Base-by-base conservation (phyloP, 768 basidiomycete genomes). In the Trametes cubensis region DNA sequence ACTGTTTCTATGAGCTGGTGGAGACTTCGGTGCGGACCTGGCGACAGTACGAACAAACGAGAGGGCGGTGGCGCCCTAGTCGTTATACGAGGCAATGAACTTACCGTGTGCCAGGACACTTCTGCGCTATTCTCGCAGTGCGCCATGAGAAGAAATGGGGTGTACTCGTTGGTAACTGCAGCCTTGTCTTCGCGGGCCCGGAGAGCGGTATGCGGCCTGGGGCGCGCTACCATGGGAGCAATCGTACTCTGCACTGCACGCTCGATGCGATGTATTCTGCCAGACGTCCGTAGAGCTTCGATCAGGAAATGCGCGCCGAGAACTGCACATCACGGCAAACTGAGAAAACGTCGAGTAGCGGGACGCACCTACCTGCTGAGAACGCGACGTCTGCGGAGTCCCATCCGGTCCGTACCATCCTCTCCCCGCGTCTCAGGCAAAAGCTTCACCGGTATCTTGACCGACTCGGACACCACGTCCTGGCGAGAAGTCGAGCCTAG, bases 361-460 rank as follows among this genome's bases (percentile, higher is more conserved):
- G 34, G 34, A 34, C 6, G 41, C 11, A 41, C 58, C 28, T 40
- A 20, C 57, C 17, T 5, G 41, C 53, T 44, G 41, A 20, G 53
- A 55, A 55, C 34, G 34, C 34, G 34, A 34, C 34, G 34, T 34
- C 34, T 34, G 34, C 34, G n/a, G n/a, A n/a, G 10, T 34, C 34
- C 11, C 34, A 17, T 59, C 42, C 58, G 58, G 58, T 10, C 58
- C 58, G 58, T 38, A 34, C 13, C 26, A 30, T 30, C 28, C 28
- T 23, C 18, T 21, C 15, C 20, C 45, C 20, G 18, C 45, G 21
- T 46, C 20, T 21, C 11, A 34, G 34, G 34, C 14, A 14, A 47
- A 40, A 28, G 20, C 34, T n/a, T 7, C 14, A 23, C 57, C 49
- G 58, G 58, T 41, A 51, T 44, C 49, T 52, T 59, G 58, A 52